Base-by-base conservation (phyloP, 345 rosid genomes). In the Salix brachista region DNA sequence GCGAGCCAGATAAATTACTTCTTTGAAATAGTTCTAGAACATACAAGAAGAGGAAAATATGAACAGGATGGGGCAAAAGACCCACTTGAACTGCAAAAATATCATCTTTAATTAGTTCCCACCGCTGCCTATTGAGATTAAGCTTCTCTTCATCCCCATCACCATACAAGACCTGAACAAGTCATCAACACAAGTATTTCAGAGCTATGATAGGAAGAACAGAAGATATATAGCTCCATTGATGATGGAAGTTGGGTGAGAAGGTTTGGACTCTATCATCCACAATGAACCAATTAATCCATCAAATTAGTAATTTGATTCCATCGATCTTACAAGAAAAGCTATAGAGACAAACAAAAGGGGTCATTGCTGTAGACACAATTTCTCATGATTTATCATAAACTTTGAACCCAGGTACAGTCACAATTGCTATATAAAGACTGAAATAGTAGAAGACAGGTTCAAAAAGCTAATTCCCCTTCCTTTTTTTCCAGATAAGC, bases 61-160 rank as follows among this genome's bases (percentile, higher is more conserved):
- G 52, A 26, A 8, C 14, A 82, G 77, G 77, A 65, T 67, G 56
- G 28, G 36, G 67, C 2, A 46, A 72, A 54, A 70, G 3, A 75
- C 81, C 70, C 75, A 88, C 91, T 73, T 69, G 69, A 64, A 80
- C 73, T 32, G 41, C 73, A 30, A 68, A 76, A 71, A 2, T 39
- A 69, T 73, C 74, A 70, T 84, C 85, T 52, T 76, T 79, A 60
- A 85, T 69, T 69, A 88, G 74, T 75, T 89, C 83, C 93, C 93
- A 93, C 10, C 82, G 86, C 81, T 93, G 78, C 73, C 39, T 79
- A 73, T 6, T 69, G 62, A 93, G 94, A 86, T 89, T 82, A 71
- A 93, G 82, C 73, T 44, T 67, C 82, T 93, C 97, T 71, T 81
- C 85, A 32, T 89, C 94, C 2, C 97, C 98, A 79, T 93, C 96